A percentile compares a stretch with the other conserved stretches of the same genome.
Evolutionary conservation across 2,329 filamentous ascomycete species (phyloP).

Genomic region (Ceratocystis ficicola): DNA sequence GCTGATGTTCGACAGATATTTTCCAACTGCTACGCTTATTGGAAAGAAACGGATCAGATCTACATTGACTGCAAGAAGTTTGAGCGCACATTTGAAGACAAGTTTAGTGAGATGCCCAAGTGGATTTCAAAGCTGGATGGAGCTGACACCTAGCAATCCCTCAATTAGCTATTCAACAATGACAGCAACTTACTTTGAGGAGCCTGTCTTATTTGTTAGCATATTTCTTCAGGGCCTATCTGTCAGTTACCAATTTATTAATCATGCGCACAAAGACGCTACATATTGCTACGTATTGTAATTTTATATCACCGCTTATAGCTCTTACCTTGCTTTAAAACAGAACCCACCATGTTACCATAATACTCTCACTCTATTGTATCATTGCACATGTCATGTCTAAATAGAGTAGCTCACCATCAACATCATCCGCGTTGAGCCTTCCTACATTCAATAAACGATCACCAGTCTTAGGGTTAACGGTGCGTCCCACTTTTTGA

Average conservation of each 20-base stretch:
- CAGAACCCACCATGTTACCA: too few species aligned
- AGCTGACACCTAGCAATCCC: conserved; percentile 11
- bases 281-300: neutral
- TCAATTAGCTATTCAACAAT: too few species aligned
- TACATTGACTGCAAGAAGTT: conserved; percentile 45
- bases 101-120: conserved; percentile 47
- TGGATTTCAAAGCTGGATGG: conserved; percentile 43
- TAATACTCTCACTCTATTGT: too few species aligned
- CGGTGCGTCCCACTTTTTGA: neutral
- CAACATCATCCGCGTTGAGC: too few species aligned
- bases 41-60: conserved; percentile 44
- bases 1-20: conserved; percentile 51
- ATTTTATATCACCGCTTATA: too few species aligned
- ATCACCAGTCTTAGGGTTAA: conserved; percentile 7
- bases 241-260: neutral
- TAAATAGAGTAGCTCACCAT: too few species aligned
- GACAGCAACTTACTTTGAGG: too few species aligned
- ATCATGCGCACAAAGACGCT: neutral
- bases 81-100: conserved; percentile 47
- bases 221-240: neutral
- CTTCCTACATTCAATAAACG: too few species aligned
- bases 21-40: conserved; percentile 52
- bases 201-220: neutral
- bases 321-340: too few species aligned
- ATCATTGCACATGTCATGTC: too few species aligned